Percentiles rank a stretch among this genome's conserved stretches.
phyloP scores from a whole-genome alignment of 768 basidiomycete genomes.

The Mrakia blollopis region DNA sequence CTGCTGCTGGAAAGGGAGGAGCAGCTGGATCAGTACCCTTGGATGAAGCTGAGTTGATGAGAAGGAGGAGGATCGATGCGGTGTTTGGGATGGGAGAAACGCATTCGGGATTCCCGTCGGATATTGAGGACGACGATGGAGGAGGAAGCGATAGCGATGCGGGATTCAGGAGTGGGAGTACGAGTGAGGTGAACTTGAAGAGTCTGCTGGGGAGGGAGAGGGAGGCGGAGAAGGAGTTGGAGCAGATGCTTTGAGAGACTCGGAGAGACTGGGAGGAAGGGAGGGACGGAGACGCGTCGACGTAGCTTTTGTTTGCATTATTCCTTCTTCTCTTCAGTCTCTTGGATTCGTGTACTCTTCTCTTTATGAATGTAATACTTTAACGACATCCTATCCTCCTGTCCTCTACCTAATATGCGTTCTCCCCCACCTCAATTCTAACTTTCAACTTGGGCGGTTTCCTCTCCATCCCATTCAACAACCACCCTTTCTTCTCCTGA shows the following conservation, averaged over 20 bases:
- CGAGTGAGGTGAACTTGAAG: neutral
- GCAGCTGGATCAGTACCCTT: neutral
- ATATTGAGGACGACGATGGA: neutral
- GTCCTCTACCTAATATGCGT: neutral
- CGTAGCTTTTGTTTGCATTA: too few relatives aligned
- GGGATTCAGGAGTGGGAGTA: neutral
- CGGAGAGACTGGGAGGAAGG: too few relatives aligned
- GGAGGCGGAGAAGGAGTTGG: conserved; percentile 15
- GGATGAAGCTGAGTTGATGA: conserved; percentile 63
- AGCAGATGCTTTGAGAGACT: conserved; percentile 17
- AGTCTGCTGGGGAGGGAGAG: neutral
- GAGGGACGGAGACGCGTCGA: too few relatives aligned
- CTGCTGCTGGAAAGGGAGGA: too few relatives aligned
- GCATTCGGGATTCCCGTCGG: neutral
- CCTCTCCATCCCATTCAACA: neutral
- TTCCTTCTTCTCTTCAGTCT: neutral
- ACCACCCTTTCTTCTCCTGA: neutral
- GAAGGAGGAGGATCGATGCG: conserved; percentile 47
- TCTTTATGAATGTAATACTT: too few relatives aligned
- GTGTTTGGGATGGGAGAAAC: conserved; percentile 46
- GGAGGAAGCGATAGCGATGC: neutral
- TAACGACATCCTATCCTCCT: neutral
- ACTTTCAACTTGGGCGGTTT: neutral
- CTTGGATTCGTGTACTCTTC: neutral
- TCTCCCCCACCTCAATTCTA: neutral